Evolutionary conservation across 306 rosid species (phyloP).

Genomic region (Rosa persica): DNA sequence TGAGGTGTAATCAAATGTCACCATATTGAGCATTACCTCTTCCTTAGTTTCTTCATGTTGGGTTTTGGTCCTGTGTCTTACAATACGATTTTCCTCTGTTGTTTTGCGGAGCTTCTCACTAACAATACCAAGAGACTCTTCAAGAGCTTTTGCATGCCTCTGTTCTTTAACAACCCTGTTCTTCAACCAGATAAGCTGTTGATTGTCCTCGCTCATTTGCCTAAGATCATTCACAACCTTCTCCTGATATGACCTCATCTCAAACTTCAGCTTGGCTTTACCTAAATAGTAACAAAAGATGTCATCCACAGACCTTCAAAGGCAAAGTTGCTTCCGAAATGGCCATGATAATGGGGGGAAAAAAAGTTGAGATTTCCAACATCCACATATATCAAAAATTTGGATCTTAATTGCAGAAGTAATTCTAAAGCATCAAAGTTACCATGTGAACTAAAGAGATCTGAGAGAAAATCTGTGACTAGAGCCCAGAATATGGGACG

Average conservation of each 20-base stretch:
- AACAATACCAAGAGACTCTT: conserved; percentile 28
- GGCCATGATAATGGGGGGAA: neutral
- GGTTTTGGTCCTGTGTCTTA: conserved; percentile 35
- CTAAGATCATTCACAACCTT: conserved; percentile 66
- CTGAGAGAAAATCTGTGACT: no score
- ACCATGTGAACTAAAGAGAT: no score
- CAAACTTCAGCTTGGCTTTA: conserved; percentile 67
- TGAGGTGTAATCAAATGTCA: neutral
- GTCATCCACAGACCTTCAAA: neutral
- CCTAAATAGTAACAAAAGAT: conserved; percentile 36
- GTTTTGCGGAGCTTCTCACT: conserved; percentile 42
- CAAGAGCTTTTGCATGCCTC: conserved; percentile 34
- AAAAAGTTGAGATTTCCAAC: neutral
- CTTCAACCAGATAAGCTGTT: conserved; percentile 39
- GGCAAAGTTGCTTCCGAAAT: neutral
- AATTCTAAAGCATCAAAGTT: no score
- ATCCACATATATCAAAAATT: neutral
- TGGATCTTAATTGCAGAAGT: no score
- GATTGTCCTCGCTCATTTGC: conserved; percentile 74
- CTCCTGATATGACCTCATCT: conserved; percentile 70
- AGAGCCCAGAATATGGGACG: no score
- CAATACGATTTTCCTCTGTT: conserved; percentile 33
- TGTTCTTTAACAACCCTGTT: conserved; percentile 35
- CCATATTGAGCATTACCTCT: conserved; percentile 50
- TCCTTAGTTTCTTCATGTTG: conserved; percentile 49